These are phyloP conservation scores for Trichoderma pleuroti DNA, from an alignment of 2,329 filamentous ascomycete species.

Conservation along the genomic window DNA sequence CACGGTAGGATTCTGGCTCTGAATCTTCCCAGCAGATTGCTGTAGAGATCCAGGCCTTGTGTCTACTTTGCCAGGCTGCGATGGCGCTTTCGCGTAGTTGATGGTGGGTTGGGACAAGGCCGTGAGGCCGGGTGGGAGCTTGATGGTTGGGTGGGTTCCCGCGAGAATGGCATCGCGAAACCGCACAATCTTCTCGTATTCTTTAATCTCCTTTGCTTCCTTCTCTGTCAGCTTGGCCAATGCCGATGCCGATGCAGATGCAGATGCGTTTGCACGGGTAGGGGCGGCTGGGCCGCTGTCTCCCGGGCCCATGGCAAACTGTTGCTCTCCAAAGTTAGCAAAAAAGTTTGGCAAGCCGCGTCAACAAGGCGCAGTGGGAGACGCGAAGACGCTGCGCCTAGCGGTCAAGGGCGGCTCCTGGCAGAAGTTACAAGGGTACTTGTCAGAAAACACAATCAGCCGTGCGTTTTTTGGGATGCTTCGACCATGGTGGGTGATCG, in stretches of 20 bases:
- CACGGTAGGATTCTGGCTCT: neutral
- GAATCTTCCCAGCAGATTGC: neutral
- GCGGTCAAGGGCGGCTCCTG: neutral
- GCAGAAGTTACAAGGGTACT: neutral
- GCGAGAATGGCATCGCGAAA: slow-evolving; percentile 79
- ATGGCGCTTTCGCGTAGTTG: neutral
- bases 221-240: slow-evolving; percentile 39
- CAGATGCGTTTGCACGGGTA: slow-evolving; percentile 17
- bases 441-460: neutral
- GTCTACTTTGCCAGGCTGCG: slow-evolving; percentile 21
- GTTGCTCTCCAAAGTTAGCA: neutral
- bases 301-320: slow-evolving; percentile 28
- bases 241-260: slow-evolving; percentile 24
- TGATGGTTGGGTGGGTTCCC: slow-evolving; percentile 67
- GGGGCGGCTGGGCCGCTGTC: slow-evolving; percentile 22
- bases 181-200: slow-evolving; percentile 76
- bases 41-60: neutral
- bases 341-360: neutral
- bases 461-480: neutral
- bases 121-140: slow-evolving; percentile 45
- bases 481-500: neutral
- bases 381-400: neutral
- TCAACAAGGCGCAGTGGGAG: neutral
- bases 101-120: slow-evolving; percentile 21
- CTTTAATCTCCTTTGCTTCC: slow-evolving; percentile 55